phyloP scores from a whole-genome alignment of 441 rosid genomes.

The Adansonia gregorii region DNA sequence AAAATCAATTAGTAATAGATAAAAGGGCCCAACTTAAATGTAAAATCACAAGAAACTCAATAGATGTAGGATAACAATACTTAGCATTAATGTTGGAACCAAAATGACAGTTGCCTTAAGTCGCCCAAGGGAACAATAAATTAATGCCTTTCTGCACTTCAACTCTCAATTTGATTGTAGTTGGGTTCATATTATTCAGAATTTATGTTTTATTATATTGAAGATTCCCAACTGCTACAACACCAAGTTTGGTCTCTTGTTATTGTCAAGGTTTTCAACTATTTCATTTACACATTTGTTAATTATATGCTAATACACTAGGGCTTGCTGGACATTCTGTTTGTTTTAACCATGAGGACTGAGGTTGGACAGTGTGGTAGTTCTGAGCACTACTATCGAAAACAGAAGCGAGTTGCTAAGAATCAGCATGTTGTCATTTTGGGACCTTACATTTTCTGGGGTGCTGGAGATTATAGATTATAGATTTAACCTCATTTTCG shows the following conservation, averaged over 20 bases:
- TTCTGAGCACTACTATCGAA: neutral
- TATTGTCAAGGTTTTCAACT: neutral
- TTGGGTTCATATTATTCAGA: neutral
- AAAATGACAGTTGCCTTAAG: neutral
- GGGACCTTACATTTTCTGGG: neutral
- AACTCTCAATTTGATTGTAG: neutral
- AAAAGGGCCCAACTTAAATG: neutral
- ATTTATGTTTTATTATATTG: neutral
- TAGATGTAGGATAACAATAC: neutral
- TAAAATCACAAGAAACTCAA: neutral
- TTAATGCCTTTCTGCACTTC: neutral
- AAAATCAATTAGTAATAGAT: neutral
- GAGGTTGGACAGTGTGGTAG: neutral
- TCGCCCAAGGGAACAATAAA: neutral
- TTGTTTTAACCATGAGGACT: neutral
- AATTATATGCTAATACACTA: neutral
- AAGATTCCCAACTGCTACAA: constrained; percentile 4
- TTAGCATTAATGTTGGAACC: neutral
- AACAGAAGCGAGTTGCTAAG: neutral
- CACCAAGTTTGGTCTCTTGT: neutral
- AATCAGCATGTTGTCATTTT: neutral
- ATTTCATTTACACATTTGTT: neutral
- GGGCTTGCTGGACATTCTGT: neutral
- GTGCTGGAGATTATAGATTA: neutral
- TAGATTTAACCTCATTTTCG: neutral